Conservation (phyloP, 257 asterid genomes). For the Scutellaria baicalensis region DNA sequence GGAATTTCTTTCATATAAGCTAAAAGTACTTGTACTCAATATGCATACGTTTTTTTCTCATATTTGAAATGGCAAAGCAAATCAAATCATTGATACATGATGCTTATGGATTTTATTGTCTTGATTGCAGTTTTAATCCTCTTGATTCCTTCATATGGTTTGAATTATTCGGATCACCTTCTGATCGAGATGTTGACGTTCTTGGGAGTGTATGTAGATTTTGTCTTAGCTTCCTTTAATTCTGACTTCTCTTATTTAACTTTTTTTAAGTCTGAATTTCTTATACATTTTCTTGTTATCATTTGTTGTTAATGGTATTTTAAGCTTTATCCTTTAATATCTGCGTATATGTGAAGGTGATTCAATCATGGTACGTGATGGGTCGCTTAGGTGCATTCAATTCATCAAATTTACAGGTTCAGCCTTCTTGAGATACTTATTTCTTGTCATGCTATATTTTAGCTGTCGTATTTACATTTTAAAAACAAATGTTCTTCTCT, state of each 20-base stretch:
- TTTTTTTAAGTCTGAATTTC: not conserved
- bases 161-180: conserved; percentile 83
- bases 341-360: conserved; percentile 39
- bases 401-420: conserved; percentile 83
- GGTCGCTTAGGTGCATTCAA: conserved; percentile 94
- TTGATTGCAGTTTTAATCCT: conserved; percentile 76
- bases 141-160: conserved; percentile 93
- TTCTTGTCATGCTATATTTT: not conserved
- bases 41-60: not conserved
- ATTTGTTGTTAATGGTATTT: not conserved
- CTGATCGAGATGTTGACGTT: conserved; percentile 91
- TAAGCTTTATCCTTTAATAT: not conserved
- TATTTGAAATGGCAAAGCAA: not conserved
- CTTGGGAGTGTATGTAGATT: conserved; percentile 76
- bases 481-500: not conserved
- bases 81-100: not conserved
- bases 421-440: not conserved
- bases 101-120: conserved; percentile 8
- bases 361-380: conserved; percentile 96
- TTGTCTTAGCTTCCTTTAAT: conserved; percentile 6
- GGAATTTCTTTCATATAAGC: not conserved
- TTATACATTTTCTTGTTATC: not conserved
- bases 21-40: not conserved
- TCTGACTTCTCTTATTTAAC: not conserved
- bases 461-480: not conserved